Conservation (phyloP, 306 rosid species). For the Prunus mira region DNA sequence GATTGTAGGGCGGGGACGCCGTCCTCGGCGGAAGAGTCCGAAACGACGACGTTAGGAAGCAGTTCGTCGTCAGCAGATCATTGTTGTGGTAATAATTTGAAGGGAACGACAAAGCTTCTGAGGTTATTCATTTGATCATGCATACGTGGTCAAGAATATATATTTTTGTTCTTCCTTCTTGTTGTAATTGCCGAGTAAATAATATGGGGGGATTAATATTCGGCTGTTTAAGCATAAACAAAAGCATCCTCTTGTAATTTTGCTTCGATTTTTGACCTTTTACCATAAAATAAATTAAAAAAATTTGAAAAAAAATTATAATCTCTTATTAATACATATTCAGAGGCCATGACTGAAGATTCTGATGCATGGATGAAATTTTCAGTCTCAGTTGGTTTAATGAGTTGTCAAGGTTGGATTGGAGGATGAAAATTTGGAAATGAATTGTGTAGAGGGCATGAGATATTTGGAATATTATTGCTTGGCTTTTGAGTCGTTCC, state of each 20-base stretch:
- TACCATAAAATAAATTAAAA: background rate
- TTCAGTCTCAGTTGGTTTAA: background rate
- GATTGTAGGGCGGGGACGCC: constrained; percentile 22
- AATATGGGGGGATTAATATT: background rate
- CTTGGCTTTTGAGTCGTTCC: no score
- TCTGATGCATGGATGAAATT: background rate
- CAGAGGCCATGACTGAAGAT: background rate
- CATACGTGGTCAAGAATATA: no score
- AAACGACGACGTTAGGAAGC: constrained; percentile 38
- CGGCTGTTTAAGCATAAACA: background rate
- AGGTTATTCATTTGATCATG: constrained; percentile 40
- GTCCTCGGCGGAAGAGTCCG: constrained; percentile 23
- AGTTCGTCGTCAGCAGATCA: background rate
- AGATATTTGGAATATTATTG: background rate
- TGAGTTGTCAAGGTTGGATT: background rate
- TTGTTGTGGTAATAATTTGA: constrained; percentile 3
- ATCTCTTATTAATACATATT: no score
- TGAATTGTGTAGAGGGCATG: background rate
- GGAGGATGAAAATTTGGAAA: background rate
- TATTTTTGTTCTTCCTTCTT: background rate
- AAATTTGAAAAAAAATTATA: no score
- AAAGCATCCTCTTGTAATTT: background rate
- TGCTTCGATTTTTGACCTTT: background rate
- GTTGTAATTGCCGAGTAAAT: background rate
- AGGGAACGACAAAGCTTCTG: constrained; percentile 33